phyloP scores from a whole-genome alignment of 768 basidiomycete species.

The Tubosaeta sp. region DNA sequence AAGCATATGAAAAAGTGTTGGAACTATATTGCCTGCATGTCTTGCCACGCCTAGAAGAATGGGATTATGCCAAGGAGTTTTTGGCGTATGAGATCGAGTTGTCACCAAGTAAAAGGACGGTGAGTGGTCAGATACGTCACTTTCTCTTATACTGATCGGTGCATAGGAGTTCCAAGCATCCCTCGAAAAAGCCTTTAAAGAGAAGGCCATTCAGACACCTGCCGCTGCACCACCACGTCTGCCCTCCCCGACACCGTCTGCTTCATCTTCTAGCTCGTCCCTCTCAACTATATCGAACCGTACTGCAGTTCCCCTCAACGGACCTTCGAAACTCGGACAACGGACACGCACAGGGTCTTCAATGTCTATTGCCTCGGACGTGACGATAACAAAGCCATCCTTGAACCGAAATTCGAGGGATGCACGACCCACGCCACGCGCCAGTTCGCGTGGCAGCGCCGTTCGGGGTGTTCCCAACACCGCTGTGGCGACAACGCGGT shows the following conservation, averaged over 20 bases:
- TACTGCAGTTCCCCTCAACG: conserved; percentile 53
- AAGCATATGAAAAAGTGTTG: conserved; percentile 69
- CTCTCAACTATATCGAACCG: conserved; percentile 70
- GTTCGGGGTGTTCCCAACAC: conserved; percentile 10
- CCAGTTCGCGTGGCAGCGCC: conserved; percentile 13
- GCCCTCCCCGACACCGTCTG: conserved; percentile 49
- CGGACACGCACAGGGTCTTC: conserved; percentile 17
- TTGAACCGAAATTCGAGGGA: conserved; percentile 5
- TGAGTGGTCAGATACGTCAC: conserved; percentile 26
- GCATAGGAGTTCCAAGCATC: conserved; percentile 32
- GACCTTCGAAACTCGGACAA: conserved; percentile 12
- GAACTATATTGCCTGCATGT: conserved; percentile 75
- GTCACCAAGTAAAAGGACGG: conserved; percentile 45
- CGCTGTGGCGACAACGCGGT: conserved; percentile 12
- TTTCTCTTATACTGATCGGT: conserved; percentile 5
- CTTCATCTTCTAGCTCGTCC: conserved; percentile 59
- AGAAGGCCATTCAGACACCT: conserved; percentile 14
- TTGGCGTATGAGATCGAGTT: conserved; percentile 70
- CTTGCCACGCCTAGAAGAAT: conserved; percentile 68
- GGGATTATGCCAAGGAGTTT: conserved; percentile 78
- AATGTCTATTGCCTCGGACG: conserved; percentile 22
- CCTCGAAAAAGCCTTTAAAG: conserved; percentile 30
- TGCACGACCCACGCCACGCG: conserved; percentile 7
- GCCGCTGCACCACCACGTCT: conserved; percentile 28
- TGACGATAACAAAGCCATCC: conserved; percentile 23